Evolutionary conservation across 257 asterid genomes (phyloP).

Genomic region (Henckelia pumila): DNA sequence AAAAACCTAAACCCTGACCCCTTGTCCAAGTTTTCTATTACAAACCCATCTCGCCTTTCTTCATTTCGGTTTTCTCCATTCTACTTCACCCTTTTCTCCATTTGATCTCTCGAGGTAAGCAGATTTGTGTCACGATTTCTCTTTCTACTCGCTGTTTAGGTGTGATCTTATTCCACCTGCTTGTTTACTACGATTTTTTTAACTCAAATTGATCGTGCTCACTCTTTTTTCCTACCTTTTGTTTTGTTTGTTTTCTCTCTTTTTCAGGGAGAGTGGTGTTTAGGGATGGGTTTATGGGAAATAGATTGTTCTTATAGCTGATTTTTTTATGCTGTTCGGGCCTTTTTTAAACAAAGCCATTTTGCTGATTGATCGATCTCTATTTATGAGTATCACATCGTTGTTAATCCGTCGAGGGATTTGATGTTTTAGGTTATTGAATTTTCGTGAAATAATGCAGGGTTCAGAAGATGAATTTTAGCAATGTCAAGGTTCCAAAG

Average conservation of each 20-base stretch:
- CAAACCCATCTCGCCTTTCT: not conserved
- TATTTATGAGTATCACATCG: not conserved
- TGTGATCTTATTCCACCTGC: not conserved
- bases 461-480: constrained; percentile 38
- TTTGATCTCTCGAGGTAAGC: not conserved
- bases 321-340: too few species aligned
- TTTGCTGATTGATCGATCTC: not conserved
- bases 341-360: not conserved
- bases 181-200: not conserved
- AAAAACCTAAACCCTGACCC: not conserved
- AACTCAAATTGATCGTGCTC: not conserved
- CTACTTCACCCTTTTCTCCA: not conserved
- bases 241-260: not conserved
- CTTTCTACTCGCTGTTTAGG: not conserved
- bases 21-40: not conserved
- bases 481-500: constrained; percentile 49
- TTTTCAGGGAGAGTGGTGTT: not conserved
- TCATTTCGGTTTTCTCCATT: not conserved
- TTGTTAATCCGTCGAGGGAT: not conserved
- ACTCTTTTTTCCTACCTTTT: not conserved
- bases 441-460: constrained; percentile 24
- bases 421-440: not conserved
- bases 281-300: not conserved
- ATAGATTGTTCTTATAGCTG: not conserved
- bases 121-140: not conserved